A percentile compares a stretch with the other conserved stretches of the same genome.
Evolutionary conservation across 2,329 filamentous ascomycete species (phyloP).

Genomic region (Sporothrix brasiliensis): DNA sequence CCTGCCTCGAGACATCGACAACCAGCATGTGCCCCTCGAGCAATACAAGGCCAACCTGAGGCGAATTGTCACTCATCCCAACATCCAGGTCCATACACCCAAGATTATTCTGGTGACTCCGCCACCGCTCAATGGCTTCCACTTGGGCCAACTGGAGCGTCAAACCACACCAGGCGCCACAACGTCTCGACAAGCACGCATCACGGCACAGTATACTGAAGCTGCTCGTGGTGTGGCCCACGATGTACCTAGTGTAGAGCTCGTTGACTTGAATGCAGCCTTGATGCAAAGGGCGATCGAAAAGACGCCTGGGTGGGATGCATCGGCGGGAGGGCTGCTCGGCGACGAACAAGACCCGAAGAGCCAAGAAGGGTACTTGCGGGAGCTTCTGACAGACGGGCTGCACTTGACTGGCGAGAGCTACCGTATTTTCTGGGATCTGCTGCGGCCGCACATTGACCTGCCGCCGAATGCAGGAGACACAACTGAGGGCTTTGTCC

Average conservation of each 20-base stretch:
- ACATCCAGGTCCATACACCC: not conserved
- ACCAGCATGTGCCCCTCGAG: not conserved
- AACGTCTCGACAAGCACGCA: not conserved
- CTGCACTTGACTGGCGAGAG: not conserved
- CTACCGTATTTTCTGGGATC: not conserved
- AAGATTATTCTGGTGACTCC: not conserved
- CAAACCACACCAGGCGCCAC: not conserved
- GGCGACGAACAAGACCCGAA: not conserved
- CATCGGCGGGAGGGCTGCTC: not conserved
- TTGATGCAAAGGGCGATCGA: not conserved
- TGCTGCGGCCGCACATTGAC: not conserved
- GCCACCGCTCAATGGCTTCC: constrained; percentile 11
- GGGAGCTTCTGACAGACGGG: not conserved
- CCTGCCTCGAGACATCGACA: not conserved
- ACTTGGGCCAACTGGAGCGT: not conserved
- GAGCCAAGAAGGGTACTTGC: not conserved
- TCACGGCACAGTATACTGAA: not conserved
- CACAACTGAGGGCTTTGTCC: not conserved
- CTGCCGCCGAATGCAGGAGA: not conserved
- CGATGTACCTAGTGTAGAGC: not conserved
- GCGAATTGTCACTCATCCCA: not conserved
- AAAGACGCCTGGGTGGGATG: not conserved
- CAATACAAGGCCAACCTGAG: not conserved
- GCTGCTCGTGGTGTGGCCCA: not conserved
- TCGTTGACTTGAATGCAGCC: not conserved